Evolutionary conservation across 371 early-diverging fungal genomes (phyloP).

Genomic region (Mucor velutinosus): DNA sequence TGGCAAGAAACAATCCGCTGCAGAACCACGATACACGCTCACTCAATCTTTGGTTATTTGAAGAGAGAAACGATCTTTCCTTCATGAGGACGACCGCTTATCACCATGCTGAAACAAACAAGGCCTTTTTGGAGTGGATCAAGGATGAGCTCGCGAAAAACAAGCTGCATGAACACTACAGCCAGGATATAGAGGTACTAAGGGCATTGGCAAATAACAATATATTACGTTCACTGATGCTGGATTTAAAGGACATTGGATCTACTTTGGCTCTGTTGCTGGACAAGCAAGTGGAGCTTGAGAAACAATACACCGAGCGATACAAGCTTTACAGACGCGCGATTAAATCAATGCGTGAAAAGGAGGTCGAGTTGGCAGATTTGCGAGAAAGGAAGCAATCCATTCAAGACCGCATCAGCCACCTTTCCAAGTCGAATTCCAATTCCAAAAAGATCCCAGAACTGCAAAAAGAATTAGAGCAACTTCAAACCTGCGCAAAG

Average conservation of each 20-base stretch:
- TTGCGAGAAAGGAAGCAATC: constrained; percentile 25
- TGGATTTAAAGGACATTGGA: constrained; percentile 34
- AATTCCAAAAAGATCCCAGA: constrained; percentile 23
- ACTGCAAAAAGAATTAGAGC: constrained; percentile 26
- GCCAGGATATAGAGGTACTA: constrained; percentile 8
- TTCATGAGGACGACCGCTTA: constrained; percentile 30
- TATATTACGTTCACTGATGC: not conserved
- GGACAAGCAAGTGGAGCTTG: constrained; percentile 38
- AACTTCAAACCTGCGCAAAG: not conserved
- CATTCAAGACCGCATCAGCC: constrained; percentile 21
- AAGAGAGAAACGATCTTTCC: constrained; percentile 40
- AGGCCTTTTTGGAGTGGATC: constrained; percentile 35
- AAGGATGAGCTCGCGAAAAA: constrained; percentile 25
- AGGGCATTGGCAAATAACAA: too few species aligned
- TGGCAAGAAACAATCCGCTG: constrained; percentile 43
- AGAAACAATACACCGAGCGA: constrained; percentile 28
- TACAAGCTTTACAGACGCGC: constrained; percentile 33
- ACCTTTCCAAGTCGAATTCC: constrained; percentile 25
- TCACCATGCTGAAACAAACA: constrained; percentile 38
- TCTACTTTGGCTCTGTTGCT: constrained; percentile 27
- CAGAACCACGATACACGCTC: constrained; percentile 41
- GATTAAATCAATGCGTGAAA: constrained; percentile 34
- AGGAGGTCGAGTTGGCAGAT: constrained; percentile 21
- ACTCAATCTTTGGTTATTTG: constrained; percentile 45
- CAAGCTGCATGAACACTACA: constrained; percentile 12